Conservation (phyloP, 164 flowering plant species). For the Magnolia sinica region DNA sequence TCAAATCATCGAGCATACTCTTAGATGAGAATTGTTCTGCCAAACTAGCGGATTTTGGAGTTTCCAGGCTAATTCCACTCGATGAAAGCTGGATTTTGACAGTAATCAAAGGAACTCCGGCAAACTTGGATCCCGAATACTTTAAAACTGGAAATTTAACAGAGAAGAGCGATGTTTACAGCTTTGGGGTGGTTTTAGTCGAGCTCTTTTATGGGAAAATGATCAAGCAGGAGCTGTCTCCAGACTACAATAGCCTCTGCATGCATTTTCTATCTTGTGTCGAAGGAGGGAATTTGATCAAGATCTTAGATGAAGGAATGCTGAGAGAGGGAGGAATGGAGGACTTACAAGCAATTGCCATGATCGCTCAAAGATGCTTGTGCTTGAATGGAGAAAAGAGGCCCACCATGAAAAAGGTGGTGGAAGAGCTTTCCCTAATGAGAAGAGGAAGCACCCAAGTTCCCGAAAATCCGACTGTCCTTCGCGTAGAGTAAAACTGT, state of each 20-base stretch:
- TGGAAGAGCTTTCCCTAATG: background rate
- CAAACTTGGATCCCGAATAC: slow-evolving; percentile 16
- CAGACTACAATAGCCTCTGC: background rate
- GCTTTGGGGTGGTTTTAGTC: slow-evolving; percentile 15
- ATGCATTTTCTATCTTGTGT: background rate
- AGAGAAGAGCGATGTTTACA: slow-evolving; percentile 16
- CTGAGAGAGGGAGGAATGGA: background rate
- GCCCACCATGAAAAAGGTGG: background rate
- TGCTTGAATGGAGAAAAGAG: background rate
- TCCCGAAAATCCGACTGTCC: too few species aligned
- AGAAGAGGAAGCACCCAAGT: too few species aligned
- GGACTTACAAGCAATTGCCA: background rate
- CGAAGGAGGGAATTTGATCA: background rate
- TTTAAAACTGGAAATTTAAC: slow-evolving; percentile 8
- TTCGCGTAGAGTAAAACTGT: too few species aligned
- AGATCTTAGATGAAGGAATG: background rate
- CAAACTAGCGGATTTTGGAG: slow-evolving; percentile 12
- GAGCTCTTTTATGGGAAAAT: slow-evolving; percentile 9
- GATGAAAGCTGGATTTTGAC: background rate
- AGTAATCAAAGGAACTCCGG: slow-evolving; percentile 8
- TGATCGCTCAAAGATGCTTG: slow-evolving; percentile 7
- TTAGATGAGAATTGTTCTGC: slow-evolving; percentile 4
- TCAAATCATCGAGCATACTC: slow-evolving; percentile 12
- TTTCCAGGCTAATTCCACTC: slow-evolving; percentile 5
- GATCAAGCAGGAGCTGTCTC: background rate